Conservation (phyloP, 179 eudicot genomes). For the Spergularia azorica region DNA sequence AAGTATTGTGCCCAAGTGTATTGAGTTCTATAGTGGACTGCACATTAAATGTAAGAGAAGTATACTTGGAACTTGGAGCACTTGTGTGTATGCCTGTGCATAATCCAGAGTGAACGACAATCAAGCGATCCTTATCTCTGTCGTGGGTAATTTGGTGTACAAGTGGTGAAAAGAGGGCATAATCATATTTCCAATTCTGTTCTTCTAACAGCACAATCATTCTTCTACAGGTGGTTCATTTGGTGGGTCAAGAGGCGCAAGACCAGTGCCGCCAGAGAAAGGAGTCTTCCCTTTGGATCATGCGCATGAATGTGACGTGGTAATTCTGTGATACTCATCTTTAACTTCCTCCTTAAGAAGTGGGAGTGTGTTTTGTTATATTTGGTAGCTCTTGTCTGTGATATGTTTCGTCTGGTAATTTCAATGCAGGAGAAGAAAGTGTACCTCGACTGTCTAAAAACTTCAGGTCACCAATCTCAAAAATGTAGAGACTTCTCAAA, state of each 20-base stretch:
- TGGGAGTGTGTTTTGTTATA: not conserved
- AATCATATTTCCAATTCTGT: not conserved
- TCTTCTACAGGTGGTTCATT: constrained; percentile 74
- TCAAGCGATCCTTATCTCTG: not conserved
- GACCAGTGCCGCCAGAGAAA: constrained; percentile 95
- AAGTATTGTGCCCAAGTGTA: too few species aligned
- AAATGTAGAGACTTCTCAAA: constrained; percentile 71
- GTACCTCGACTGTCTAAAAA: constrained; percentile 73
- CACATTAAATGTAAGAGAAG: too few species aligned
- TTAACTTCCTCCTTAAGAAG: not conserved
- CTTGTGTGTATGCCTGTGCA: not conserved
- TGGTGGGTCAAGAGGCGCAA: constrained; percentile 83
- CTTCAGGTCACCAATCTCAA: constrained; percentile 75
- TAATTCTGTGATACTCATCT: constrained; percentile 26
- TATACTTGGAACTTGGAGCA: not conserved
- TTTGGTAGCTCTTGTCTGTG: not conserved
- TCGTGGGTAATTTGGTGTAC: not conserved
- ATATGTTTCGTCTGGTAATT: constrained; percentile 6
- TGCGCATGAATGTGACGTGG: constrained; percentile 90
- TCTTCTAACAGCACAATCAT: constrained; percentile 3
- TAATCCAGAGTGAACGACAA: not conserved
- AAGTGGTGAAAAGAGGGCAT: not conserved
- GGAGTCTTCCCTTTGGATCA: constrained; percentile 97
- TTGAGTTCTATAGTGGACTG: too few species aligned
- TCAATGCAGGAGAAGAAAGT: constrained; percentile 78